Percentiles rank a stretch among this genome's conserved stretches.
Conservation (phyloP, 345 rosid genomes). For the Melaleuca alternifolia region DNA sequence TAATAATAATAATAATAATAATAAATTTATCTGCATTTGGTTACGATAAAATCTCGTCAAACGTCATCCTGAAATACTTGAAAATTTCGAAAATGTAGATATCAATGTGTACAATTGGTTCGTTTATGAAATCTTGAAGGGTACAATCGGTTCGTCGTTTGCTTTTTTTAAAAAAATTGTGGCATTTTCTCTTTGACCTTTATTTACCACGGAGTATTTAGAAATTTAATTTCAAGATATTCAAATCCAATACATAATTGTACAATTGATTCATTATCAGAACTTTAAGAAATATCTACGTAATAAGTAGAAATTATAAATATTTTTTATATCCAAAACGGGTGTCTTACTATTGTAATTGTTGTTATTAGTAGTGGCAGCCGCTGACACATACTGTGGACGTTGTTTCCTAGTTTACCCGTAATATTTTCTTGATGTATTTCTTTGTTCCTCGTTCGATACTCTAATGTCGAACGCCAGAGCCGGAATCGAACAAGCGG, state of each 20-base stretch:
- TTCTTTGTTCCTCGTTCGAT: no score
- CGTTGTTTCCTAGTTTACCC: no score
- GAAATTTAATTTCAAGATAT: neutral
- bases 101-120: neutral
- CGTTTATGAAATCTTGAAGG: neutral
- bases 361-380: neutral
- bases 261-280: neutral
- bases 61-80: neutral
- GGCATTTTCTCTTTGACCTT: neutral
- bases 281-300: neutral
- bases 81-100: neutral
- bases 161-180: neutral
- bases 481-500: neutral
- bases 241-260: neutral
- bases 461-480: no score
- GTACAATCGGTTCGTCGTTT: neutral
- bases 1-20: no score
- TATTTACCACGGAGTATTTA: neutral
- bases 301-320: neutral
- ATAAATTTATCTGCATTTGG: neutral
- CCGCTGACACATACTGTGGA: no score
- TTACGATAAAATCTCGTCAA: neutral
- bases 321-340: neutral
- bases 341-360: neutral
- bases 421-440: no score